A percentile compares a stretch with the other conserved stretches of the same genome.
phyloP scores from a whole-genome alignment of 2,329 filamentous ascomycete genomes.

The Cryphonectria parasitica region DNA sequence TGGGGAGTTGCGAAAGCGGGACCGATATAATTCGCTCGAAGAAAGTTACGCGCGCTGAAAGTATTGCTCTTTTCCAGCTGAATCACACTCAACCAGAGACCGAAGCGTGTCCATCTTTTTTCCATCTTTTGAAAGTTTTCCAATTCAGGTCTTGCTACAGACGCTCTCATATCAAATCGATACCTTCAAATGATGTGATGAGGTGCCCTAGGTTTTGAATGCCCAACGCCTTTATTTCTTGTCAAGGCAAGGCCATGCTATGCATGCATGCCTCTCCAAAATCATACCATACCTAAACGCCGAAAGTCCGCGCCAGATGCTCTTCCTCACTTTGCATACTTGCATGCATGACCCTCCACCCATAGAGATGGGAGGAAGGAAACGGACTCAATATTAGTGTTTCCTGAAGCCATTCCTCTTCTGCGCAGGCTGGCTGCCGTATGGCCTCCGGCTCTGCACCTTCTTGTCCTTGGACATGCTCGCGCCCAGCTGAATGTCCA shows the following conservation, averaged over 20 bases:
- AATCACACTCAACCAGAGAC: background rate
- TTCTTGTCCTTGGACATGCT: constrained; percentile 78
- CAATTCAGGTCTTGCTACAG: constrained; percentile 2
- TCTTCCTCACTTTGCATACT: background rate
- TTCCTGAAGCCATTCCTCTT: constrained; percentile 28
- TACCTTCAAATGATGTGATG: background rate
- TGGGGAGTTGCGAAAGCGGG: background rate
- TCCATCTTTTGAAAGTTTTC: background rate
- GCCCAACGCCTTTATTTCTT: constrained; percentile 17
- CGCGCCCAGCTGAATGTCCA: constrained; percentile 78
- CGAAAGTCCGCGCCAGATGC: background rate
- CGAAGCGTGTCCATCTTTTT: background rate
- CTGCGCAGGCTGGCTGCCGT: constrained; percentile 78
- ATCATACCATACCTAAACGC: constrained; percentile 5
- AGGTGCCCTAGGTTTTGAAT: constrained; percentile 7
- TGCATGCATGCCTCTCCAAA: background rate
- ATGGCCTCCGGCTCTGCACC: constrained; percentile 65
- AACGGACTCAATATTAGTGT: background rate
- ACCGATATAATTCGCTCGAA: background rate
- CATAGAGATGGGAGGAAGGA: background rate
- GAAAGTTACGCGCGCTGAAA: background rate
- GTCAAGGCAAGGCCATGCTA: constrained; percentile 9
- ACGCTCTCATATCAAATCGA: background rate
- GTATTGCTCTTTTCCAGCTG: background rate
- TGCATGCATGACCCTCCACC: too few species aligned